Conservation (phyloP, 2,329 filamentous ascomycete species). For the Ilyonectria mors-panacis region DNA sequence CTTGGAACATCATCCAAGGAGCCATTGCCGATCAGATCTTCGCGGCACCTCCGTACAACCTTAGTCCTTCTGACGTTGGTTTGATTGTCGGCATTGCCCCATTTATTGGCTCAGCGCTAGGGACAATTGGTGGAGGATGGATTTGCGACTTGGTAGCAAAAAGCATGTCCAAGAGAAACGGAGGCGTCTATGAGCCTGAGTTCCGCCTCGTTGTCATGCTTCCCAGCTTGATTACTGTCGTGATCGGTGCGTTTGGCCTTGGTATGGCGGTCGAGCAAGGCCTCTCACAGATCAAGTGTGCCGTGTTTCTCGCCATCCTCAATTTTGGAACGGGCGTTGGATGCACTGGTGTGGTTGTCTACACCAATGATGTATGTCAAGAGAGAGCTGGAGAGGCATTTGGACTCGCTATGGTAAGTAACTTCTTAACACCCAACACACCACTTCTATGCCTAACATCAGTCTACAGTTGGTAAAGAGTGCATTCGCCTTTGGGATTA, state of each 20-base stretch:
- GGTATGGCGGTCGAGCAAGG: conserved; percentile 4
- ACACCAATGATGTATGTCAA: conserved; percentile 20
- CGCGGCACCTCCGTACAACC: conserved; percentile 12
- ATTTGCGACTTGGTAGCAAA: conserved; percentile 6
- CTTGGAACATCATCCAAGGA: conserved; percentile 18
- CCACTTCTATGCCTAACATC: neutral
- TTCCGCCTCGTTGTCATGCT: conserved; percentile 5
- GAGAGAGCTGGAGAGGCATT: conserved; percentile 12
- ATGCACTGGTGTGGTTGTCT: conserved; percentile 14
- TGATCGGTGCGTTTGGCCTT: conserved; percentile 9
- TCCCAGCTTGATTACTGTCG: conserved; percentile 9
- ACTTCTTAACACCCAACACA: neutral
- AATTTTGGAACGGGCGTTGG: conserved; percentile 19
- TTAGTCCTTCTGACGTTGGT: conserved; percentile 4
- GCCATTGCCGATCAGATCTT: conserved; percentile 21
- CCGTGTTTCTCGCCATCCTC: conserved; percentile 11
- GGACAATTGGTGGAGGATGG: conserved; percentile 2
- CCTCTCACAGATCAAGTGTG: neutral
- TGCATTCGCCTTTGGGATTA: conserved; percentile 16
- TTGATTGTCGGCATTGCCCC: conserved; percentile 10
- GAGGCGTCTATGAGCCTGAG: conserved; percentile 11
- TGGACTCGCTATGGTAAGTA: conserved; percentile 15
- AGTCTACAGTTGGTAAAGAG: conserved; percentile 9
- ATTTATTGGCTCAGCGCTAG: conserved; percentile 10
- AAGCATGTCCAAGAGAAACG: conserved; percentile 6